Base-by-base conservation (phyloP, 2,329 filamentous ascomycete species). In the Trichophyton mentagrophytes region DNA sequence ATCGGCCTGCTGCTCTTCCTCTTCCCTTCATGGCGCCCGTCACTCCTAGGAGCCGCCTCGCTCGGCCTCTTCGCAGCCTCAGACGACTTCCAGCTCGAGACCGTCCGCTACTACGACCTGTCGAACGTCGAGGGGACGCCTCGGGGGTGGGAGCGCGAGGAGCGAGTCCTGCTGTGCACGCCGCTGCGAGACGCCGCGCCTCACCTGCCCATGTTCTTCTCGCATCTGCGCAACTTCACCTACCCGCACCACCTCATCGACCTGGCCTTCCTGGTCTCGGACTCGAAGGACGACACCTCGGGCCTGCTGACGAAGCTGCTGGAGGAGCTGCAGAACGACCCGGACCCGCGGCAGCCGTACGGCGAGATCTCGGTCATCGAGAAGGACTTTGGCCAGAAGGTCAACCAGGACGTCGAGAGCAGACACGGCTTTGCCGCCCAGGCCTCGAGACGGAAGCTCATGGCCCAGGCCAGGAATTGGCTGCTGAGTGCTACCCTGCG, bases 381-480 rank as follows among this genome's bases (percentile, higher is more conserved):
- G 76, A 99, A 99, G 77, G 92, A 99, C 73, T 99, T 99, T 77
- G 93, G 93, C 2, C 93, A 99, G 73, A 92, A 92, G 72, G 93
- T 99, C 63, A 89, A 95, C 65, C 93, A 99, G 75, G 92, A 99
- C 75, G 90, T 97, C 27, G 93, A 99, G 77, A 96, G 90, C 72
- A 86, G 93, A 66, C 93, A 99, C 74, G 95, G 93, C 25, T 99
- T 99, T 71, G 93, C 92, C 33, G 93, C 93, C 0, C 93, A 99
- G 75, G 93, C 93, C 25, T 88, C 87, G 66, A 83, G 93, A 68
- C 85, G 93, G 74, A 99, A 99, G 78, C 81, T 95, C 69, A 99
- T 99, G 93, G 93, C 93, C 0, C 90, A 96, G 76, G 93, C 93
- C 58, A 84, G 93, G 64, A 99, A 99, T 75, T 99, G 93, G 93